Evolutionary conservation across 2,329 filamentous ascomycete species (phyloP).

Genomic region (Pseudopithomyces chartarum): DNA sequence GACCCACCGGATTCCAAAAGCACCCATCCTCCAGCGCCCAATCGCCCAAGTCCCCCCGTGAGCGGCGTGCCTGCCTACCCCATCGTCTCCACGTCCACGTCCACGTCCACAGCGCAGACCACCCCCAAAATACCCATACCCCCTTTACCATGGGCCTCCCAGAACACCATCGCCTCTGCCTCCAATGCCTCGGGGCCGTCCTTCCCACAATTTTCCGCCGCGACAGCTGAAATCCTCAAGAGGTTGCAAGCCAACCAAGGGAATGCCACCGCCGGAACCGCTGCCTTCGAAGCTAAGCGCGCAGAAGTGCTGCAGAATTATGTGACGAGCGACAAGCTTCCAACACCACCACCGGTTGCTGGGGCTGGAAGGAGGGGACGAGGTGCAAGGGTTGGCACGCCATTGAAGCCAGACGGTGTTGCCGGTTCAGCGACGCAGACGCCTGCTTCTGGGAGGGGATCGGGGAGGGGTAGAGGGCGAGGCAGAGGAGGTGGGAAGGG

Average conservation of each 20-base stretch:
- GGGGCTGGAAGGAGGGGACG: slow-evolving; percentile 35
- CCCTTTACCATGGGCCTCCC: slow-evolving; percentile 32
- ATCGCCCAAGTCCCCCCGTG: slow-evolving; percentile 19
- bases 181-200: slow-evolving; percentile 20
- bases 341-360: slow-evolving; percentile 42
- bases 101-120: slow-evolving; percentile 22
- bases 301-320: slow-evolving; percentile 53
- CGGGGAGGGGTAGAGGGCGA: slow-evolving; percentile 42
- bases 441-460: slow-evolving; percentile 41
- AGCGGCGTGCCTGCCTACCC: slow-evolving; percentile 22
- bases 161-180: slow-evolving; percentile 30
- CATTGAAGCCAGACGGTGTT: slow-evolving; percentile 37
- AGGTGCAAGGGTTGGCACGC: slow-evolving; percentile 41
- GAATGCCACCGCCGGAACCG: slow-evolving; percentile 39
- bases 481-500: slow-evolving; percentile 42
- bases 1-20: slow-evolving; percentile 16
- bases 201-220: slow-evolving; percentile 43
- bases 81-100: slow-evolving; percentile 21
- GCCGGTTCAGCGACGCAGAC: slow-evolving; percentile 28
- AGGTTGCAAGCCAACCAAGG: slow-evolving; percentile 43
- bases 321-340: slow-evolving; percentile 50
- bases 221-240: slow-evolving; percentile 50
- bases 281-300: slow-evolving; percentile 53
- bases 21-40: slow-evolving; percentile 16
- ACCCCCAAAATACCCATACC: slow-evolving; percentile 20